Conservation (phyloP, 148 eudicot genomes). For the Spergularia bocconei region DNA sequence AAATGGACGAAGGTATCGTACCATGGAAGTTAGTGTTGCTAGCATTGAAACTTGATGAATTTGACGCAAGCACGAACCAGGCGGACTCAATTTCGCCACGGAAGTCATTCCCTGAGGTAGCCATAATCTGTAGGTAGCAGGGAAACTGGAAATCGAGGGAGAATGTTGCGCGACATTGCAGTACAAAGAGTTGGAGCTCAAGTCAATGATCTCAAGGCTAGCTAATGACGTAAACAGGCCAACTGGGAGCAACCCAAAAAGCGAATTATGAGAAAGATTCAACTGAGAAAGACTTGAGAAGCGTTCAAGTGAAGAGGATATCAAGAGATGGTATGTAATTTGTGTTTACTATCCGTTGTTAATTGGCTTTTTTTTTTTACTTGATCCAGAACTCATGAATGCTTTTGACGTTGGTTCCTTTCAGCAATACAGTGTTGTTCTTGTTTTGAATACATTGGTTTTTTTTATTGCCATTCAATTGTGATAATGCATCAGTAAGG, state of each 20-base stretch:
- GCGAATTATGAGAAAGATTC: conserved; percentile 53
- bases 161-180: background rate
- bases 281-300: conserved; percentile 51
- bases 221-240: conserved; percentile 45
- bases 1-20: conserved; percentile 44
- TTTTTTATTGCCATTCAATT: too few species aligned
- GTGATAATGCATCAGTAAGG: too few species aligned
- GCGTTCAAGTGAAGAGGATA: conserved; percentile 33
- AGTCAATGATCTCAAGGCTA: conserved; percentile 40
- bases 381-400: too few species aligned
- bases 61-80: conserved; percentile 31
- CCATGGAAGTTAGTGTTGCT: conserved; percentile 57
- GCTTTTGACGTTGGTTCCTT: too few species aligned
- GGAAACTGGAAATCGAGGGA: background rate
- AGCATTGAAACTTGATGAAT: conserved; percentile 41
- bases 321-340: too few species aligned
- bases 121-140: conserved; percentile 31
- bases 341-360: too few species aligned
- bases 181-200: conserved; percentile 9
- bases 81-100: conserved; percentile 47
- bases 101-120: conserved; percentile 55
- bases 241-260: conserved; percentile 43
- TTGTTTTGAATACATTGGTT: too few species aligned
- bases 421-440: too few species aligned
- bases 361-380: too few species aligned